phyloP scores from a whole-genome alignment of 441 rosid species.

The Pelargonium myrrhifolium region DNA sequence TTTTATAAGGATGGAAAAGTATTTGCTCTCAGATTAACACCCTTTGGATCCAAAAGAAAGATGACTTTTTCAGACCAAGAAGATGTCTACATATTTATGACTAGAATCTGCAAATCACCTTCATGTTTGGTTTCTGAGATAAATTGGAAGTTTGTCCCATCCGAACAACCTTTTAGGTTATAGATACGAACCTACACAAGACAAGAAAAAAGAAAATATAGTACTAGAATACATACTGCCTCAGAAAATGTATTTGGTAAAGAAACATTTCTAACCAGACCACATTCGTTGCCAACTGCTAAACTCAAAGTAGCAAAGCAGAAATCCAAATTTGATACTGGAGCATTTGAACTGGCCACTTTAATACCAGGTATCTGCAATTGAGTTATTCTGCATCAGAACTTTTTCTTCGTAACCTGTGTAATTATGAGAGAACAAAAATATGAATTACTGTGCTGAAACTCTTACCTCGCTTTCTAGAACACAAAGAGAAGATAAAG shows the following conservation, averaged over 20 bases:
- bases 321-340: slow-evolving; percentile 44
- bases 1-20: slow-evolving; percentile 2
- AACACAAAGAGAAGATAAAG: slow-evolving; percentile 31
- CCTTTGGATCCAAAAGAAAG: slow-evolving; percentile 2
- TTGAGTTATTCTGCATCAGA: slow-evolving; percentile 16
- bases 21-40: background rate
- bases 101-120: slow-evolving; percentile 26
- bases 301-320: slow-evolving; percentile 42
- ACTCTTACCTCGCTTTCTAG: slow-evolving; percentile 41
- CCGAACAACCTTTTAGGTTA: slow-evolving; percentile 29
- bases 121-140: slow-evolving; percentile 41
- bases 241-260: background rate
- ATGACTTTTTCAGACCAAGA: background rate
- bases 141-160: slow-evolving; percentile 30
- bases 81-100: background rate
- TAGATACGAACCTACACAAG: slow-evolving; percentile 46
- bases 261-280: slow-evolving; percentile 47
- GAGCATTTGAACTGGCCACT: slow-evolving; percentile 31
- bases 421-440: slow-evolving; percentile 5
- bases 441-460: slow-evolving; percentile 2
- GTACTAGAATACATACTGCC: background rate
- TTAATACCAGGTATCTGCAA: slow-evolving; percentile 40
- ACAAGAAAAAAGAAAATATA: slow-evolving; percentile 9
- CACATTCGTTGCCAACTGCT: slow-evolving; percentile 57
- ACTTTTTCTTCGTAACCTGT: slow-evolving; percentile 2